Base-by-base conservation (phyloP, 2,329 filamentous ascomycete genomes). In the Capronia epimyces region DNA sequence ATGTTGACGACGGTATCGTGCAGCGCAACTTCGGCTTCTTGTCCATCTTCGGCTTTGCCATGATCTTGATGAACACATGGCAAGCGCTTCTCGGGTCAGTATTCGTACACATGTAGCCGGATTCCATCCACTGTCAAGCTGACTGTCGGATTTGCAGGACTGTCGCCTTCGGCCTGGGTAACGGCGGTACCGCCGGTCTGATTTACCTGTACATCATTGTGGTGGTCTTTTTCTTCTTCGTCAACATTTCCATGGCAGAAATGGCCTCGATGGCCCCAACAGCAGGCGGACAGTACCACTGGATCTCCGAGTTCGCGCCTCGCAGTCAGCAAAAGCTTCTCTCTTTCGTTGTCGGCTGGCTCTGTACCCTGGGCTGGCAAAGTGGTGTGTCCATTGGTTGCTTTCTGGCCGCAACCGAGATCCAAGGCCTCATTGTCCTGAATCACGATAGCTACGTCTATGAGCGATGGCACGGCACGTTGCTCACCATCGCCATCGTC, bases 231-330 rank as follows among this genome's bases (percentile, higher is more conserved):
- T 68, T 71, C 37, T 56, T 68, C 1, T 44, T 68, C 3, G 67
- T 71, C 31, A 67, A 67, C 48, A 60, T 66, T 0, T 74, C 71
- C 2, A 69, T 77, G 64, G 72, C 72, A 4, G 75, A 77, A 55
- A 73, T 77, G 67, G 72, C 73, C 1, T 75, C 72, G 3, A 77
- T 77, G 50, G 50, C 50, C 27, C 50, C 50, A 12, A 52, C 50
- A 67, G 69, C 61, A 18, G 65, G 65, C 16, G 69, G 79, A 1
- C 78, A 81, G 57, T 81, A 80, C 54, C 76, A 79, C 56, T 80
- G 76, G 77, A 76, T 79, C 1, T 79, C 72, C 1, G 75, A 78
- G 47, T 79, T 79, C 53, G 71, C 76, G 0, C 73, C 77, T 18
- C 63, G 54, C 9, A 60, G 59, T 6, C 64, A 55, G 18, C 70